phyloP scores from a whole-genome alignment of 345 rosid species.

The Nasturtium officinale region DNA sequence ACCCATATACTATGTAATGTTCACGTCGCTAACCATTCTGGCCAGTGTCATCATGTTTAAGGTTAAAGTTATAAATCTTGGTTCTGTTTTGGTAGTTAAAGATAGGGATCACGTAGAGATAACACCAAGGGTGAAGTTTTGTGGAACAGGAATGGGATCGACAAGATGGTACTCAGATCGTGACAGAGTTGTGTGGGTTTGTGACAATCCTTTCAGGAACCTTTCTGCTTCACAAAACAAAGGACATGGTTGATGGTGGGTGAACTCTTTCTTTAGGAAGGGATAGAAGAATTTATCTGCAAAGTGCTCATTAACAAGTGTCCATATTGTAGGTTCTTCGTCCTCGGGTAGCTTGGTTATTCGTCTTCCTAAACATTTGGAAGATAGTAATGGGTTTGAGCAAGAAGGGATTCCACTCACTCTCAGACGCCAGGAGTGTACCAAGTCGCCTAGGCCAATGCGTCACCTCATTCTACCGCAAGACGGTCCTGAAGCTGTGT shows the following conservation, averaged over 20 bases:
- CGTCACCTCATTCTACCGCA: conserved; percentile 47
- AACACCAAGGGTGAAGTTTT: not conserved
- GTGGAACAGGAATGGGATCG: conserved; percentile 70
- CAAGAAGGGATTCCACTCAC: conserved; percentile 48
- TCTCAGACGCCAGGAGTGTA: conserved; percentile 23
- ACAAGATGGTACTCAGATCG: conserved; percentile 67
- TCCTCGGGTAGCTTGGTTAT: conserved; percentile 28
- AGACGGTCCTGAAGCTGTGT: conserved; percentile 54
- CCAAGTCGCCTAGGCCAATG: conserved; percentile 50
- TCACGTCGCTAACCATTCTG: conserved; percentile 72
- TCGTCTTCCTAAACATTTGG: conserved; percentile 47
- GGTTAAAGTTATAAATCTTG: conserved; percentile 44
- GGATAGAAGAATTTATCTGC: not conserved
- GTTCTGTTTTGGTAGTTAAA: not conserved
- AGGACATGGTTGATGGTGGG: conserved; percentile 73
- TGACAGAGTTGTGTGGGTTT: conserved; percentile 74
- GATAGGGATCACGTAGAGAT: not conserved
- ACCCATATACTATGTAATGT: conserved; percentile 84
- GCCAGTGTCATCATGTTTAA: conserved; percentile 89
- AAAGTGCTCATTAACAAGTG: conserved; percentile 10
- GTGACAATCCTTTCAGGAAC: conserved; percentile 80
- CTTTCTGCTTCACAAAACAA: conserved; percentile 76
- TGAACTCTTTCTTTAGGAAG: conserved; percentile 10
- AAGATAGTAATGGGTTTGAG: conserved; percentile 43
- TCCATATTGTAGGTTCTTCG: conserved; percentile 13